Percentiles rank a stretch among this genome's conserved stretches.
Evolutionary conservation across 495 filamentous ascomycete genomes (phyloP).

Genomic region (Lasiosphaeris hirsuta): DNA sequence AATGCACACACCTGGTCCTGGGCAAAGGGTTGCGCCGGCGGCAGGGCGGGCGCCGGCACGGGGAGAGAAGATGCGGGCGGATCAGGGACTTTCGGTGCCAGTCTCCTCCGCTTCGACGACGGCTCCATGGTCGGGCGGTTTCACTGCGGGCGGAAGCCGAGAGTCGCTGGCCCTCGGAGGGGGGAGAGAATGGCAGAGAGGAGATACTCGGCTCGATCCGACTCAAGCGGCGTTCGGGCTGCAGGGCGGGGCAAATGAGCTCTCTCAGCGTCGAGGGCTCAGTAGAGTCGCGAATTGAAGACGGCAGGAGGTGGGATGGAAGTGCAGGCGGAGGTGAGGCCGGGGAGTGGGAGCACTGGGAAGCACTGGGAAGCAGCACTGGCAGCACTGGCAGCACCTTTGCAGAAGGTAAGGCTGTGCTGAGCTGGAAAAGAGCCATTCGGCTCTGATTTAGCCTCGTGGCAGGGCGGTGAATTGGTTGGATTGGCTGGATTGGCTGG

Average conservation of each 20-base stretch:
- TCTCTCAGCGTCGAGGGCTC: not conserved
- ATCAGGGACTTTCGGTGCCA: constrained; percentile 37
- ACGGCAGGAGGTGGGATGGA: not conserved
- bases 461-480: constrained; percentile 18
- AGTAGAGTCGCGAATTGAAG: constrained; percentile 10
- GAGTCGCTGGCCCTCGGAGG: not conserved
- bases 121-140: constrained; percentile 29
- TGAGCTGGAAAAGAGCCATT: constrained; percentile 23
- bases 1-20: constrained; percentile 28
- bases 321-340: constrained; percentile 20
- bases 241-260: not conserved
- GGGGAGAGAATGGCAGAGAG: too few species aligned
- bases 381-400: constrained; percentile 4
- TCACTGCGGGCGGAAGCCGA: not conserved
- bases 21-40: constrained; percentile 18
- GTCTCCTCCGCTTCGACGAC: constrained; percentile 34
- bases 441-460: constrained; percentile 39
- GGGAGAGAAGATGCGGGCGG: constrained; percentile 10
- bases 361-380: not conserved
- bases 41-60: constrained; percentile 9
- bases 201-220: not conserved
- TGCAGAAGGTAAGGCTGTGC: constrained; percentile 32
- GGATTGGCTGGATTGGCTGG: constrained; percentile 20
- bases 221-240: not conserved
- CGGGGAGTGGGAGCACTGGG: not conserved